These are phyloP conservation scores for Phytophthora aleatoria DNA, from an alignment of 352 stramenopile genomes.

Conservation along the genomic window DNA sequence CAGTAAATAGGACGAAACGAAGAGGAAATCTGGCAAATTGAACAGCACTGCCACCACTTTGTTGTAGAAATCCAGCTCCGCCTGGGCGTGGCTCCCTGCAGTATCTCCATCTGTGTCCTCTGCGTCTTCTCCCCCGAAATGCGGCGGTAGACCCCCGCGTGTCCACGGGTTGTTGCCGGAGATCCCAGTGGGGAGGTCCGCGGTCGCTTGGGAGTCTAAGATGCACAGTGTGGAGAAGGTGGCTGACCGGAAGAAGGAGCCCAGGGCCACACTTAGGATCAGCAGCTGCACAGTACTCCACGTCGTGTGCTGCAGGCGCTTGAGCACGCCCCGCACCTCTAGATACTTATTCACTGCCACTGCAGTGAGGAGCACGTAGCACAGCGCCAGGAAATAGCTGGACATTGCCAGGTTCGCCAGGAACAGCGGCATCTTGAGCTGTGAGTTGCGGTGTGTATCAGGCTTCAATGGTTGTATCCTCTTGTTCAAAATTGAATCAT, in stretches of 20 bases:
- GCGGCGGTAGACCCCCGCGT: conserved; percentile 9
- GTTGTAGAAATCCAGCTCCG: conserved; percentile 90
- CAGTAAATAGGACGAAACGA: conserved; percentile 90
- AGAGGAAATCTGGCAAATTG: conserved; percentile 92
- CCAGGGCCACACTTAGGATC: conserved; percentile 80
- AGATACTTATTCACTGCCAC: conserved; percentile 81
- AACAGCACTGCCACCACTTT: conserved; percentile 92
- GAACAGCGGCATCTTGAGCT: conserved; percentile 76
- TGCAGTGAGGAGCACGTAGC: conserved; percentile 83
- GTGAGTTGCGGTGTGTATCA: conserved; percentile 8
- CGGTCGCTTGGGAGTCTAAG: conserved; percentile 79
- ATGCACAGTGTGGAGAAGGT: conserved; percentile 90
- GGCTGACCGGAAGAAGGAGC: conserved; percentile 84
- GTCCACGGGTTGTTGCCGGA: conserved; percentile 27
- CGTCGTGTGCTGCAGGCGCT: conserved; percentile 62
- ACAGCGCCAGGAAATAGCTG: conserved; percentile 89
- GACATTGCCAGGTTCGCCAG: conserved; percentile 88
- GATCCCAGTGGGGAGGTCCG: conserved; percentile 43
- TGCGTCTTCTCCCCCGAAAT: conserved; percentile 18
- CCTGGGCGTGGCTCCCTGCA: conserved; percentile 38
- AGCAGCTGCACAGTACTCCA: conserved; percentile 88
- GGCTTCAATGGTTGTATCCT: not conserved
- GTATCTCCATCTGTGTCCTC: conserved; percentile 22
- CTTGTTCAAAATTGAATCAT: not conserved
- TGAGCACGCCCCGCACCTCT: conserved; percentile 72